Percentiles rank a stretch among this genome's conserved stretches.
phyloP scores from a whole-genome alignment of 2,329 filamentous ascomycete species.

The Fusarium sulawesiense region DNA sequence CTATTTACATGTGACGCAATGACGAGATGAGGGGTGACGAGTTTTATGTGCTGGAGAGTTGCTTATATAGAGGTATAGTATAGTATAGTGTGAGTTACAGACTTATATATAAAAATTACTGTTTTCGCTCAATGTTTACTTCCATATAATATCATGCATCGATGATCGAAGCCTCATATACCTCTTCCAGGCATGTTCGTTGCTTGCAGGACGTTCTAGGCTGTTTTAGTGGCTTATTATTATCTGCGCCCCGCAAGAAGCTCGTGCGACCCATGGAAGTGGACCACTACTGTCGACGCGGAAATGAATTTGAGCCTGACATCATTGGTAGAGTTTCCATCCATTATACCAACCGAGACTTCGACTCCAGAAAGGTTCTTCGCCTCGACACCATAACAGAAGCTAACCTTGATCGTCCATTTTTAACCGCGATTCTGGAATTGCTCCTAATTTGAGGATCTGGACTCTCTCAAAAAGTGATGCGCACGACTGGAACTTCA shows the following conservation, averaged over 20 bases:
- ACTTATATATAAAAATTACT: not conserved
- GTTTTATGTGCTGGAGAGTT: not conserved
- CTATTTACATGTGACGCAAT: conserved; percentile 13
- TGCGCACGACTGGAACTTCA: conserved; percentile 9
- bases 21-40: not conserved
- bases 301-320: conserved; percentile 39
- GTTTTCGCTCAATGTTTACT: not conserved
- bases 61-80: not conserved
- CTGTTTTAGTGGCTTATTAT: conserved; percentile 3
- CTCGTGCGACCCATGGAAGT: conserved; percentile 8
- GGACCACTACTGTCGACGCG: conserved; percentile 16
- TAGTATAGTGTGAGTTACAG: not conserved
- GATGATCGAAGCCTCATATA: conserved; percentile 1
- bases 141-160: not conserved
- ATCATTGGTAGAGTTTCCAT: conserved; percentile 39
- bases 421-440: not conserved
- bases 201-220: conserved; percentile 1
- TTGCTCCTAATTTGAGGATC: not conserved
- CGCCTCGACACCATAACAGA: conserved; percentile 19
- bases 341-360: conserved; percentile 20
- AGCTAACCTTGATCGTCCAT: conserved; percentile 26
- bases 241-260: conserved; percentile 2
- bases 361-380: conserved; percentile 36
- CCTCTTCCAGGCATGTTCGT: conserved; percentile 9
- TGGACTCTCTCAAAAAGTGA: conserved; percentile 5